These are phyloP conservation scores for Hypholoma fasciculare DNA, from an alignment of 768 basidiomycete species.

Conservation along the genomic window DNA sequence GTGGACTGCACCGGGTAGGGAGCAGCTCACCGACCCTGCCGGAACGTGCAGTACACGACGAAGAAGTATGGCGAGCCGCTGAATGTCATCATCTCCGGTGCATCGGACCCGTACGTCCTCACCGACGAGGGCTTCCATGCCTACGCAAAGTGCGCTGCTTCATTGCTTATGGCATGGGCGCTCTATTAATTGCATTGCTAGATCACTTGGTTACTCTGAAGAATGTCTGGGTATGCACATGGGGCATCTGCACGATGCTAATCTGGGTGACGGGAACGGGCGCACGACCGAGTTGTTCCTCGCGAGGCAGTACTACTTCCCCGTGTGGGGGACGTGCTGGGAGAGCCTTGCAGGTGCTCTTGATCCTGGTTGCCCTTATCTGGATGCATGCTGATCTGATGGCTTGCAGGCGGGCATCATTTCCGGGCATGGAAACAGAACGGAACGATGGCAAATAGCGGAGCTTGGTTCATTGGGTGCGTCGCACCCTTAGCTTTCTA, in stretches of 20 bases:
- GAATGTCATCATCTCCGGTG: constrained; percentile 79
- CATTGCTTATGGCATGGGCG: neutral
- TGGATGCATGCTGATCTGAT: neutral
- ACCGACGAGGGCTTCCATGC: constrained; percentile 68
- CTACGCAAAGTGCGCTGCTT: constrained; percentile 60
- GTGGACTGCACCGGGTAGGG: constrained; percentile 18
- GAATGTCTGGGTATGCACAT: constrained; percentile 83
- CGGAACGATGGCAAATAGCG: constrained; percentile 65
- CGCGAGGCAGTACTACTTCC: constrained; percentile 76
- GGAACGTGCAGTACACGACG: constrained; percentile 55
- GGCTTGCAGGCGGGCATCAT: constrained; percentile 71
- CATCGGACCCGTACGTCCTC: constrained; percentile 78
- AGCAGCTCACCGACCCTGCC: neutral
- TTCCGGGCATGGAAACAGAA: constrained; percentile 87
- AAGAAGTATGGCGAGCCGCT: constrained; percentile 74
- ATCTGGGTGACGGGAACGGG: constrained; percentile 83
- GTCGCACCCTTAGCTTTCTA: constrained; percentile 19
- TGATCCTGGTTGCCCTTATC: neutral
- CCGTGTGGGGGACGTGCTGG: constrained; percentile 86
- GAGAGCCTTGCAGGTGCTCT: constrained; percentile 68
- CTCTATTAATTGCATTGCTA: constrained; percentile 20
- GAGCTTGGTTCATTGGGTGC: constrained; percentile 84
- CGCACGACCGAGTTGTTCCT: constrained; percentile 69
- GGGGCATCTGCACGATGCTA: constrained; percentile 73
- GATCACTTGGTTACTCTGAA: constrained; percentile 79